Conservation (phyloP, 495 filamentous ascomycete genomes). For the Hypoxylon perforatum region DNA sequence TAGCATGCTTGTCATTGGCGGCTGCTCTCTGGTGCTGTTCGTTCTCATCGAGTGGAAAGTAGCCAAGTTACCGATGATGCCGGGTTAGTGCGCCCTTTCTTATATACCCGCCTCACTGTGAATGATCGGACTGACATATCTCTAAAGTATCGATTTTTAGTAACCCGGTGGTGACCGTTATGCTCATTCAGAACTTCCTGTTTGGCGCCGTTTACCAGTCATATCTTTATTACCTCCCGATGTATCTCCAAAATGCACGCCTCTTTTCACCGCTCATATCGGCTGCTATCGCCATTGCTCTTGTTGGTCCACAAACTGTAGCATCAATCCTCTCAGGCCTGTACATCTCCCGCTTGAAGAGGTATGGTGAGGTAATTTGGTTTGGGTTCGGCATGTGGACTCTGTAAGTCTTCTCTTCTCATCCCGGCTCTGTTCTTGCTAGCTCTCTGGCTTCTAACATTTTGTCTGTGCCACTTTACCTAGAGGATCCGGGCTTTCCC, state of each 20-base stretch:
- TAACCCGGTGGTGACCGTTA: slow-evolving; percentile 59
- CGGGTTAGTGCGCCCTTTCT: slow-evolving; percentile 54
- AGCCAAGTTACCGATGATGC: slow-evolving; percentile 52
- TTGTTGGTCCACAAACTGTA: slow-evolving; percentile 64
- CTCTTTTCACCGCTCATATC: slow-evolving; percentile 48
- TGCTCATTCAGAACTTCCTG: slow-evolving; percentile 70
- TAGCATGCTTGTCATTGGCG: slow-evolving; percentile 67
- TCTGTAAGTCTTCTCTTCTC: slow-evolving; percentile 54
- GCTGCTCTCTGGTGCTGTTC: slow-evolving; percentile 51
- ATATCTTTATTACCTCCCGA: slow-evolving; percentile 60
- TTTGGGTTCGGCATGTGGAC: slow-evolving; percentile 63
- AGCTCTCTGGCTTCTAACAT: too few species aligned
- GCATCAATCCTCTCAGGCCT: slow-evolving; percentile 65
- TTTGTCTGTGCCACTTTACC: neutral
- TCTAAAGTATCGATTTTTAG: slow-evolving; percentile 63
- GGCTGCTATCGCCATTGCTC: slow-evolving; percentile 62
- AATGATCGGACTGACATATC: too few species aligned
- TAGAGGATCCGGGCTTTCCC: slow-evolving; percentile 62
- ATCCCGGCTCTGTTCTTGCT: neutral
- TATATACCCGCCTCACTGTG: neutral
- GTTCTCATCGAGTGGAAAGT: slow-evolving; percentile 41
- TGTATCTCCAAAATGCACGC: slow-evolving; percentile 60
- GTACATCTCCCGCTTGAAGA: slow-evolving; percentile 65
- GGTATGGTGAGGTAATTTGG: slow-evolving; percentile 69
- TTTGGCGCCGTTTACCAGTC: slow-evolving; percentile 69